Evolutionary conservation across 768 basidiomycete species (phyloP).

Genomic region (Lactarius hengduanensis): DNA sequence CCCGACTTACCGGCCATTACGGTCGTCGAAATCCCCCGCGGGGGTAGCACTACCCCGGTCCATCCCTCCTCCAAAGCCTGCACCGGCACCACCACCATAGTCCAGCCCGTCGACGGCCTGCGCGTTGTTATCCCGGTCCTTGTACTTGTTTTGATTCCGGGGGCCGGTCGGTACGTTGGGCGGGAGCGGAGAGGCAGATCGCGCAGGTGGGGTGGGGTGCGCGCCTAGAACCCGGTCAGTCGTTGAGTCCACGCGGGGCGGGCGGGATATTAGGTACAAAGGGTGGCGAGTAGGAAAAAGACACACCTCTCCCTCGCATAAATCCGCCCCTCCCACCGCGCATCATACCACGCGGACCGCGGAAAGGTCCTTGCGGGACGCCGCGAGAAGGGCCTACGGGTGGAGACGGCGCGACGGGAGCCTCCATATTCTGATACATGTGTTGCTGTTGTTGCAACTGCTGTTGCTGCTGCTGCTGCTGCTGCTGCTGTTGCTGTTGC

Average conservation of each 20-base stretch:
- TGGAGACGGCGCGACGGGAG: slow-evolving; percentile 48
- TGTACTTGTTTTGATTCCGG: slow-evolving; percentile 86
- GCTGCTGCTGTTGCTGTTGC: slow-evolving; percentile 28
- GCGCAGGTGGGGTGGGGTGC: slow-evolving; percentile 53
- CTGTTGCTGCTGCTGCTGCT: slow-evolving; percentile 53
- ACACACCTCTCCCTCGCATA: slow-evolving; percentile 42
- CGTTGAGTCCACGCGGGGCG: slow-evolving; percentile 4
- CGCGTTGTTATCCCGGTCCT: slow-evolving; percentile 82
- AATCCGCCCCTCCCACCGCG: slow-evolving; percentile 46
- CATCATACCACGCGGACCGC: slow-evolving; percentile 45
- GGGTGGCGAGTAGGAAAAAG: neutral
- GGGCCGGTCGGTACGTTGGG: slow-evolving; percentile 88
- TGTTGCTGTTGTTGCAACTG: slow-evolving; percentile 39
- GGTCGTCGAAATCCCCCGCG: slow-evolving; percentile 20
- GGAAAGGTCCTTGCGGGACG: slow-evolving; percentile 41
- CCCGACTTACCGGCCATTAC: slow-evolving; percentile 25
- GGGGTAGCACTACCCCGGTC: slow-evolving; percentile 32
- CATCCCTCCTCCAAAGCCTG: slow-evolving; percentile 18
- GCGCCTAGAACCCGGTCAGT: slow-evolving; percentile 10
- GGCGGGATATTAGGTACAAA: neutral
- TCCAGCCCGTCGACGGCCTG: slow-evolving; percentile 88
- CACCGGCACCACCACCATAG: slow-evolving; percentile 58
- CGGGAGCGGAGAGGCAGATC: slow-evolving; percentile 82
- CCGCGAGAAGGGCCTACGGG: slow-evolving; percentile 33
- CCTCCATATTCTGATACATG: slow-evolving; percentile 68